Evolutionary conservation across 208 protist genomes (phyloP).

Genomic region (Acanthamoeba triangularis): DNA sequence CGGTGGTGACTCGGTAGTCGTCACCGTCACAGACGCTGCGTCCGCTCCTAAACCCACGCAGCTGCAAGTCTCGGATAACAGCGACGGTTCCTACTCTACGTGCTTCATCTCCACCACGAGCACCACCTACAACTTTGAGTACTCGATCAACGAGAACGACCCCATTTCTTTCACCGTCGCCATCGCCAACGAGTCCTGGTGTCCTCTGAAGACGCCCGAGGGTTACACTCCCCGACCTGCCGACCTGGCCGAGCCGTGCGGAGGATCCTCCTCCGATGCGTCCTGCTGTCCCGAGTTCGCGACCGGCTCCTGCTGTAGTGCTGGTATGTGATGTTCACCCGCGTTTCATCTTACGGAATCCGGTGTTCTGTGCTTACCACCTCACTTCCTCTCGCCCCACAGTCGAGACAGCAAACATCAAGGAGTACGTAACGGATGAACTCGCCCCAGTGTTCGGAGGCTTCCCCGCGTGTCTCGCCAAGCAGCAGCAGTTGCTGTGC

Average conservation of each 20-base stretch:
- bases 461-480: constrained; percentile 9
- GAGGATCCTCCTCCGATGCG: neutral
- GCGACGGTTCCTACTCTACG: constrained; percentile 46
- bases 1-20: constrained; percentile 22
- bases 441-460: neutral
- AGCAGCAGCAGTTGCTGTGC: constrained; percentile 34
- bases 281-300: constrained; percentile 2
- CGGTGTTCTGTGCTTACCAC: neutral
- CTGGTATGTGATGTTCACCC: neutral
- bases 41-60: neutral
- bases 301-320: constrained; percentile 36
- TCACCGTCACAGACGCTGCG: neutral
- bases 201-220: constrained; percentile 62
- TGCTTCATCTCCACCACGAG: constrained; percentile 5
- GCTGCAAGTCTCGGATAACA: constrained; percentile 18
- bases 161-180: constrained; percentile 6
- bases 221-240: constrained; percentile 8
- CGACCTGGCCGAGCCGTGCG: neutral
- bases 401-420: constrained; percentile 36
- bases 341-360: neutral
- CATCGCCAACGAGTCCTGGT: constrained; percentile 29
- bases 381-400: neutral
- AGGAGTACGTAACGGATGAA: constrained; percentile 7
- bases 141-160: constrained; percentile 70
- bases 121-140: constrained; percentile 19